Base-by-base conservation (phyloP, 805 yeast species). In the Kodamaea kakaduensis region DNA sequence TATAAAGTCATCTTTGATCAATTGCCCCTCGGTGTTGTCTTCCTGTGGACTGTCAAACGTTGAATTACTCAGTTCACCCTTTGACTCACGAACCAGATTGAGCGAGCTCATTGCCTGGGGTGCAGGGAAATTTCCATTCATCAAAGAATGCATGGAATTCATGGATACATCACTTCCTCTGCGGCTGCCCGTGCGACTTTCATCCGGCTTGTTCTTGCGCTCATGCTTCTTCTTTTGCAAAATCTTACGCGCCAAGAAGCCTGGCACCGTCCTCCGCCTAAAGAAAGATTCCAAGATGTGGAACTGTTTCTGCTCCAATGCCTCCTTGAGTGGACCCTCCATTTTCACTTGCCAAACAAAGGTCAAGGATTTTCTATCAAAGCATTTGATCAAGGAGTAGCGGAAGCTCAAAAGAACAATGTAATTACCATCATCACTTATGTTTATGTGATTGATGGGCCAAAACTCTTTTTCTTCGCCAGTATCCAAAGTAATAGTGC, bases 401-500 rank as follows among this genome's bases (percentile, higher is more conserved):
- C 55, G 56, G 37, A 64, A 70, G 41, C 75, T 71, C 37, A 81
- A 67, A 9, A 81, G 63, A 0, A 81, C 71, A 26, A 78, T 69
- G 28, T 64, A 71, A 38, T 74, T 71, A 1, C 88, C 87, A 31
- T 75, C 72, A 34, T 71, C 69, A 32, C 84, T 72, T 50, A 78
- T 64, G 13, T 69, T 73, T 14, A 76, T 65, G 39, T 74, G 73
- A 9, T 77, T 71, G 0, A 83, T 67, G 1, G 88, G 89, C 78
- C 85, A 73, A 31, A 74, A 63, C 25, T 71, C 68, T 61, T 51
- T 14, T 2, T 6, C 20, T 2, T 27, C 29, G 8, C 32, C 37
- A 5, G 34, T 24, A 6, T 73, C 73, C 17, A 70, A 48, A 30
- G 60, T 34, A 70, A 80, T 32, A 59, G 54, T 25, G 68, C 84